Conservation (phyloP, 1,284 basidiomycete species). For the Porogramme epimiltina region DNA sequence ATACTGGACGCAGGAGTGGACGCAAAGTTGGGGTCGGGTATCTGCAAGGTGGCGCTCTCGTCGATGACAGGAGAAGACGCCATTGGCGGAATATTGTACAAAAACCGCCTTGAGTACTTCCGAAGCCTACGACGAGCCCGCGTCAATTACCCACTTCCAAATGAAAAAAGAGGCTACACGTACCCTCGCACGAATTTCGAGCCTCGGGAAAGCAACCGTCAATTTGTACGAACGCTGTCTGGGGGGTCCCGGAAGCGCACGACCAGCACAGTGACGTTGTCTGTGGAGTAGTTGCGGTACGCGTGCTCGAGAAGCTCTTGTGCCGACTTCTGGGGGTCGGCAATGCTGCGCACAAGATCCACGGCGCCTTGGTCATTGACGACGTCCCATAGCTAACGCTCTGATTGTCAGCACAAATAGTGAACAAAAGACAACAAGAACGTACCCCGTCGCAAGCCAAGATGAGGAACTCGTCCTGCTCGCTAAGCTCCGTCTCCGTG, state of each 20-base stretch:
- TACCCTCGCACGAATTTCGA: constrained; percentile 17
- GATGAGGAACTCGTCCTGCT: constrained; percentile 94
- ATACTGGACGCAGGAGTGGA: too few relatives aligned
- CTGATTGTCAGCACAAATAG: neutral
- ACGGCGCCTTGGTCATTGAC: constrained; percentile 91
- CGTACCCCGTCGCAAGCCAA: constrained; percentile 97
- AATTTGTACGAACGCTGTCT: constrained; percentile 17
- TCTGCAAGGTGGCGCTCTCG: constrained; percentile 6
- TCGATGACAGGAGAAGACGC: constrained; percentile 17
- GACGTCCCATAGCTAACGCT: constrained; percentile 93
- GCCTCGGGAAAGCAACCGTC: constrained; percentile 17
- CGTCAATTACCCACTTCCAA: neutral
- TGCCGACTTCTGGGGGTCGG: constrained; percentile 86
- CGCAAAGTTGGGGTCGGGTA: constrained; percentile 7
- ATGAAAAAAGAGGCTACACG: neutral
- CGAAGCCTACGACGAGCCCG: constrained; percentile 14
- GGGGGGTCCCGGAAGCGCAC: constrained; percentile 66
- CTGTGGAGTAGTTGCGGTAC: constrained; percentile 84
- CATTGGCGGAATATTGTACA: constrained; percentile 19
- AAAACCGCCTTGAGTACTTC: constrained; percentile 16
- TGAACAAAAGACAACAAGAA: constrained; percentile 22
- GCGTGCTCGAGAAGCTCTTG: constrained; percentile 84
- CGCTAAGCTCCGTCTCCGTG: constrained; percentile 90
- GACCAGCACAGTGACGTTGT: constrained; percentile 86
- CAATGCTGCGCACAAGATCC: constrained; percentile 75